These are phyloP conservation scores for Dictyostelium brefeldianum DNA, from an alignment of 78 protist genomes.

Conservation along the genomic window DNA sequence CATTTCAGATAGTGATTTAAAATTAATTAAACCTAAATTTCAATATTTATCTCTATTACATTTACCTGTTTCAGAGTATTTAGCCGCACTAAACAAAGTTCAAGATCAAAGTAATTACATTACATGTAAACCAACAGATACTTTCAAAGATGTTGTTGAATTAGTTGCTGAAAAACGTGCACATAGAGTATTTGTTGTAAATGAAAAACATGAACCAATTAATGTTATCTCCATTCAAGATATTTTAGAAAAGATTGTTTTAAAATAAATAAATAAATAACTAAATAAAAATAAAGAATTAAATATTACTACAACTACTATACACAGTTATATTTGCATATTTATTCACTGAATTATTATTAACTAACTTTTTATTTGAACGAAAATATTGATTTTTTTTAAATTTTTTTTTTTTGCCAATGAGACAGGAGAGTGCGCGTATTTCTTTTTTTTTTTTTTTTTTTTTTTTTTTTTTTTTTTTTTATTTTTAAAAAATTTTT, in stretches of 20 bases:
- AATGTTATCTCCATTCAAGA: constrained; percentile 40
- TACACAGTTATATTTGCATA: no score
- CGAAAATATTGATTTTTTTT: no score
- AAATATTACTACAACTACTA: no score
- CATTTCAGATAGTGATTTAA: constrained; percentile 41
- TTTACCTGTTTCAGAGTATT: constrained; percentile 33
- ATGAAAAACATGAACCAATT: constrained; percentile 8
- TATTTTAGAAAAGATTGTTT: constrained; percentile 60
- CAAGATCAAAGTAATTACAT: background rate
- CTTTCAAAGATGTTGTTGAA: constrained; percentile 41
- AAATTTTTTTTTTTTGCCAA: no score
- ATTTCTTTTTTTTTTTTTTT: no score
- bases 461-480: no score
- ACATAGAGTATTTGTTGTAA: constrained; percentile 55
- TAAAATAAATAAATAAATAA: background rate
- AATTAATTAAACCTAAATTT: constrained; percentile 47
- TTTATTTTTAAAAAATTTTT: no score
- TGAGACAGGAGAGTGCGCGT: no score
- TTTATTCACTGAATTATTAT: no score
- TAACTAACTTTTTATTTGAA: no score
- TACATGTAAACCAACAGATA: constrained; percentile 22
- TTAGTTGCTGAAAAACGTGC: constrained; percentile 8
- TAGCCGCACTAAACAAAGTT: constrained; percentile 21
- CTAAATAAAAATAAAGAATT: no score
- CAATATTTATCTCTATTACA: constrained; percentile 56